Evolutionary conservation across 2,329 filamentous ascomycete genomes (phyloP), one percentile per base, ranked within the genome.

Genomic region (Lachnellula occidentalis): DNA sequence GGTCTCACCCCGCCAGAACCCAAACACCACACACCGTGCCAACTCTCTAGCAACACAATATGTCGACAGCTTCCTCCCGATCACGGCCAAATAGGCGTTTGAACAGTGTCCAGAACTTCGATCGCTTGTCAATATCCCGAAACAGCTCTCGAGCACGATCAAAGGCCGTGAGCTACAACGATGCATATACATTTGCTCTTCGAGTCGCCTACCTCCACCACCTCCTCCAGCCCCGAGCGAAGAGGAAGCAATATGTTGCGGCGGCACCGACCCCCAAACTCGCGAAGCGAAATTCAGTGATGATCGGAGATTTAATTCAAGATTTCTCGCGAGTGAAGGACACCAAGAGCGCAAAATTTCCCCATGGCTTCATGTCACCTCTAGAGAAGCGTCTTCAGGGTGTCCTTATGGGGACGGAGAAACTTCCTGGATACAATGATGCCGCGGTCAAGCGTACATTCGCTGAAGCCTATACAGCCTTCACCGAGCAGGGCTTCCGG

Each of bases 201-300:
- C 88, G 94, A 59, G 86, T 89, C 63, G 92, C 92, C 63, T 96
- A 90, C 72, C 87, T 99, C 55, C 81, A 92, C 72, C 95, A 99
- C 72, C 85, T 97, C 45, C 81, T 99, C 50, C 91, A 96, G 70
- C 92, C 94, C 59, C 88, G 91, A 67, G 82, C 89, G 66, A 94
- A 92, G 73, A 84, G 90, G 68, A 88, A 92, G 67, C 90, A 96
- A 74, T 95, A 91, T 79, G 84, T 94, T 42, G 73, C 84, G 11
- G 76, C 27, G 27, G 27, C 27, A 31, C 27, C 27, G 27, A 31
- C 73, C 68, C 80, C 86, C 48, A 85, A 83, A 64, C 80, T 82
- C 58, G 75, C 80, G 7, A 76, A 78, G 60, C 74, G 43, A 50
- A 64, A 49, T 83, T 90, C 72, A 84, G 89, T 57, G 79, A 85